A percentile compares a stretch with the other conserved stretches of the same genome.
These are phyloP conservation scores for Microstegium vimineum DNA, from an alignment of 176 grass and related monocot species.

Conservation along the genomic window DNA sequence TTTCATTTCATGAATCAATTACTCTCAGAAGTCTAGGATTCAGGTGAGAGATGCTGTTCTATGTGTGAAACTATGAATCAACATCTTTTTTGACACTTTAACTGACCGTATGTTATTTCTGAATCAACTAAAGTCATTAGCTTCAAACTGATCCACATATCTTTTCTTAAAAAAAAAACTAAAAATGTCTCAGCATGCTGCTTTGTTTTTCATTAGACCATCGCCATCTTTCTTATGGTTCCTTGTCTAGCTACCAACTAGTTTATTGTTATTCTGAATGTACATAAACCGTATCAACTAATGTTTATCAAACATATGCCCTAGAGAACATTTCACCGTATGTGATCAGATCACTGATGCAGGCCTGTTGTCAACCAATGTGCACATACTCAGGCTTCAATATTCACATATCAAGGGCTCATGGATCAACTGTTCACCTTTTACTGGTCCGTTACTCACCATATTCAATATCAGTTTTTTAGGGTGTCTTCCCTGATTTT, in stretches of 20 bases:
- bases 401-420: background rate
- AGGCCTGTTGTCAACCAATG: background rate
- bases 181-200: background rate
- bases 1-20: background rate
- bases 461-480: background rate
- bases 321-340: background rate
- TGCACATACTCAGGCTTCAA: background rate
- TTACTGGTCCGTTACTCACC: background rate
- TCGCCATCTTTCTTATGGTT: background rate
- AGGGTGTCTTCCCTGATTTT: background rate
- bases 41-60: background rate
- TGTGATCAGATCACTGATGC: background rate
- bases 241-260: slow-evolving; percentile 1
- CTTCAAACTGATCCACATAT: background rate
- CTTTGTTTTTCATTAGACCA: background rate
- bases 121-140: background rate
- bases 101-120: background rate
- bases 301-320: background rate
- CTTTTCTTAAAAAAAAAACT: background rate
- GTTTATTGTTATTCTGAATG: background rate
- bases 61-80: background rate
- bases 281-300: background rate
- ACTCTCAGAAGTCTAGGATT: background rate
- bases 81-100: background rate
- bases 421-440: too few species aligned